Evolutionary conservation across 768 basidiomycete species (phyloP).

Genomic region (Lactarius tabidus): DNA sequence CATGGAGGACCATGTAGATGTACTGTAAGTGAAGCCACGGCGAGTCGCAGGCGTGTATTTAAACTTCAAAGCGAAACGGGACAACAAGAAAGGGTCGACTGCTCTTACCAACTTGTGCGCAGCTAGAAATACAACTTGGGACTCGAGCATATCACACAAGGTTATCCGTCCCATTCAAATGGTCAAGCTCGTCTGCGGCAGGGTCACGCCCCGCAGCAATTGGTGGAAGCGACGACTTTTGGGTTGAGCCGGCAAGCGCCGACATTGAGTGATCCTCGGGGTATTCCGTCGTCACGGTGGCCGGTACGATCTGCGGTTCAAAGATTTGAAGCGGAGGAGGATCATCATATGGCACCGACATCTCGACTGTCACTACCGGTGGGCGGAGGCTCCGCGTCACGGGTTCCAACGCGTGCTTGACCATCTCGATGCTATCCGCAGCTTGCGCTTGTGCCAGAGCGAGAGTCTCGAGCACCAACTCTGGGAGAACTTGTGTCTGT

Average conservation of each 20-base stretch:
- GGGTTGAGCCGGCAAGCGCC: not conserved
- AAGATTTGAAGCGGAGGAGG: not conserved
- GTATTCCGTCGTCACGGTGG: not conserved
- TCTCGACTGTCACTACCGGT: not conserved
- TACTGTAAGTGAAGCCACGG: not conserved
- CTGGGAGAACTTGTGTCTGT: too few species aligned
- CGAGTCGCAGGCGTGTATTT: not conserved
- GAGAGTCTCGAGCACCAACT: too few species aligned
- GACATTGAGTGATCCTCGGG: not conserved
- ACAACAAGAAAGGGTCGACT: not conserved
- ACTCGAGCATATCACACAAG: not conserved
- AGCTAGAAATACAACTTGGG: not conserved
- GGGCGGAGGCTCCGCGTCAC: not conserved
- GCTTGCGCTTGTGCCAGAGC: too few species aligned
- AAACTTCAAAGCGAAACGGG: not conserved
- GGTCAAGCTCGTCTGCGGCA: not conserved
- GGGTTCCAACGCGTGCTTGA: too few species aligned
- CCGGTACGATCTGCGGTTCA: not conserved
- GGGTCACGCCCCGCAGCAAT: not conserved
- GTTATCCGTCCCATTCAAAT: not conserved
- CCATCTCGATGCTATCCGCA: too few species aligned
- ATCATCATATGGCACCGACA: not conserved
- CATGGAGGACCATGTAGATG: not conserved
- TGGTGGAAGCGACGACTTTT: not conserved
- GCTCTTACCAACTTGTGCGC: not conserved